These are phyloP conservation scores for Turritis glabra DNA, from an alignment of 345 rosid species.

Conservation along the genomic window DNA sequence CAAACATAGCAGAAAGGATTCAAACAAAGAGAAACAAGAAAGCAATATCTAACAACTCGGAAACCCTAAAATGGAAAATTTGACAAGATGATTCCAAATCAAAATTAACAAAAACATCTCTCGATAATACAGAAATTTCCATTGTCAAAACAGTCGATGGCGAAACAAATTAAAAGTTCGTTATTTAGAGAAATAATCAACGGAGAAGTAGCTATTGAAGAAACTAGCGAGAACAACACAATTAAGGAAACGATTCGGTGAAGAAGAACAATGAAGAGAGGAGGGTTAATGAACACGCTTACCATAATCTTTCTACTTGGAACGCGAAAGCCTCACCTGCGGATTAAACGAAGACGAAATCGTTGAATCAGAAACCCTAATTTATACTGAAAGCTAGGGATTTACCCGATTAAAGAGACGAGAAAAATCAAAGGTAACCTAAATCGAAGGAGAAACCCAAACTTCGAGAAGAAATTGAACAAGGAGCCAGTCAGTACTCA, in stretches of 20 bases:
- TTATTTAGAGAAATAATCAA: not conserved
- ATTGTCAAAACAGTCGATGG: not conserved
- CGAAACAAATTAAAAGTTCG: not conserved
- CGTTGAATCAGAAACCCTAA: not conserved
- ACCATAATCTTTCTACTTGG: constrained; percentile 25
- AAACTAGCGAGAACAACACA: not conserved
- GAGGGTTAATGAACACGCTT: not conserved
- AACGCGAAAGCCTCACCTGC: not conserved
- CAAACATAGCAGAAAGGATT: not conserved
- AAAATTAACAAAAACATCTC: not conserved
- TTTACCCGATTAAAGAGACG: not conserved
- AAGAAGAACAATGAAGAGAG: not conserved
- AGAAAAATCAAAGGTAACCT: not conserved
- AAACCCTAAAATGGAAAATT: constrained; percentile 3
- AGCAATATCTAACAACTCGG: not conserved
- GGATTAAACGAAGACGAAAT: not conserved
- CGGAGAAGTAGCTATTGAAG: not conserved
- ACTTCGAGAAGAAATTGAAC: not conserved
- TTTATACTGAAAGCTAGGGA: not conserved
- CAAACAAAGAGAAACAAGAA: not conserved
- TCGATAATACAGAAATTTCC: too few species aligned
- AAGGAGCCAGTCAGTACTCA: not conserved
- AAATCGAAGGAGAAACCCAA: not conserved
- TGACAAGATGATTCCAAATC: not conserved
- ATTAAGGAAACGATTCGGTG: too few species aligned